Evolutionary conservation across 2,329 filamentous ascomycete species (phyloP).

Genomic region (Cytospora schulzeri): DNA sequence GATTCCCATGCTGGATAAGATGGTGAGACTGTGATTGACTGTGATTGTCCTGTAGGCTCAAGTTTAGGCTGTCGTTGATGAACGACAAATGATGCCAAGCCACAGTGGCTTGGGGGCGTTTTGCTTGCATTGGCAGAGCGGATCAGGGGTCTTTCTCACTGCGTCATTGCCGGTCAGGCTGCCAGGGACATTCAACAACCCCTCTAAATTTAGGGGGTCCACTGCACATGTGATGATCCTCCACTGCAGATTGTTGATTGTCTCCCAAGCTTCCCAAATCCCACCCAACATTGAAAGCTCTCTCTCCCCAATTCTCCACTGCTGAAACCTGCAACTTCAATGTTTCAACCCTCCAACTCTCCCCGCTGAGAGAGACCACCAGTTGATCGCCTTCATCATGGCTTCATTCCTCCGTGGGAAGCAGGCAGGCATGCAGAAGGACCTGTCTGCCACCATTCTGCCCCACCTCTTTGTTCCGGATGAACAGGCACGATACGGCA

Average conservation of each 20-base stretch:
- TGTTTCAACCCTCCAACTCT: neutral
- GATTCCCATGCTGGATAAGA: too few relatives aligned
- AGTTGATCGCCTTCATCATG: conserved; percentile 55
- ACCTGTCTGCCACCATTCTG: conserved; percentile 80
- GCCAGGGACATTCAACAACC: neutral
- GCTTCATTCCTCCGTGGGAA: conserved; percentile 86
- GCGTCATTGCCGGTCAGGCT: neutral
- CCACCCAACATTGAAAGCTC: too few relatives aligned
- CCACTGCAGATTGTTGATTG: neutral
- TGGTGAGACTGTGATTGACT: too few relatives aligned
- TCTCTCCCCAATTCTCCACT: too few relatives aligned
- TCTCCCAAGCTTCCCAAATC: conserved; percentile 4
- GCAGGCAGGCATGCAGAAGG: conserved; percentile 89
- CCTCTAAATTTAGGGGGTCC: conserved; percentile 12
- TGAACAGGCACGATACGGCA: conserved; percentile 79
- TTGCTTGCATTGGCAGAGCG: neutral
- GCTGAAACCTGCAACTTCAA: neutral
- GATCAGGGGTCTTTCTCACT: neutral
- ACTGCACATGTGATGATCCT: neutral
- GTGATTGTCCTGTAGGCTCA: too few relatives aligned
- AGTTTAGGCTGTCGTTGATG: too few relatives aligned
- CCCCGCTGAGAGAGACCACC: conserved; percentile 2
- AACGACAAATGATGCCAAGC: too few relatives aligned
- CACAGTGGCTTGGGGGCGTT: neutral
- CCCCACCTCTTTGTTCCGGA: conserved; percentile 81